Evolutionary conservation across 176 grass and related monocot species (phyloP), one percentile per base, ranked within the genome.

Genomic region (Panicum miliaceum): DNA sequence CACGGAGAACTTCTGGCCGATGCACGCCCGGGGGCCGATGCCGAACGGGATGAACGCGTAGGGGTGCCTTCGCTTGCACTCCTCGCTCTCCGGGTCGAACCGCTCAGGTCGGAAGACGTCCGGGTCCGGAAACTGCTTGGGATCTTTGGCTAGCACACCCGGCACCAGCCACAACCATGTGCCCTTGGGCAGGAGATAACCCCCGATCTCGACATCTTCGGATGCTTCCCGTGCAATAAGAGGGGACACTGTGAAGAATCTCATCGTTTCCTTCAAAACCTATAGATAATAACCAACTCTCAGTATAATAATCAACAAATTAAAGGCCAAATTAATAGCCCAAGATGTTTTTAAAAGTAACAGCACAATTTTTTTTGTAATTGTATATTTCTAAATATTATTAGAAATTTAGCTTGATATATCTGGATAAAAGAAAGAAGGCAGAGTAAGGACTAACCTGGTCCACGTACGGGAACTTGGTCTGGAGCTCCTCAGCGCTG

Each of bases 31-130:
- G 19, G 94, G 91, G 0, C 88, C 94, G 22, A 93, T 66, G 20
- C 94, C 91, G 25, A 96, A 97, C 13, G 94, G 94, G 22, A 93
- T 93, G 89, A 90, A 88, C 0, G 89, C 86, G 15, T 91, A 93
- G 4, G 94, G 94, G 57, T 97, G 91, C 75, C 89, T 85, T 7
- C 9, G 12, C 76, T 85, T 86, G 43, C 86, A 81, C 48, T 96
- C 90, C 12, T 92, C 76, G 37, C 66, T 71, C 16, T 62, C 75
- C 0, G 88, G 90, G 36, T 92, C 83, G 10, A 96, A 96, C 29
- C 88, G 48, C 67, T 91, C 90, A 0, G 90, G 90, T 13, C 66
- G 80, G 34, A 92, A 92, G 34, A 69, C 38, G 20, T 87, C 10
- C 3, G 94, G 88, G 1, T 92, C 84, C 0, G 91, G 73, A 20